Base-by-base conservation (phyloP, 2,329 filamentous ascomycete species). In the Coleophoma cylindrospora region DNA sequence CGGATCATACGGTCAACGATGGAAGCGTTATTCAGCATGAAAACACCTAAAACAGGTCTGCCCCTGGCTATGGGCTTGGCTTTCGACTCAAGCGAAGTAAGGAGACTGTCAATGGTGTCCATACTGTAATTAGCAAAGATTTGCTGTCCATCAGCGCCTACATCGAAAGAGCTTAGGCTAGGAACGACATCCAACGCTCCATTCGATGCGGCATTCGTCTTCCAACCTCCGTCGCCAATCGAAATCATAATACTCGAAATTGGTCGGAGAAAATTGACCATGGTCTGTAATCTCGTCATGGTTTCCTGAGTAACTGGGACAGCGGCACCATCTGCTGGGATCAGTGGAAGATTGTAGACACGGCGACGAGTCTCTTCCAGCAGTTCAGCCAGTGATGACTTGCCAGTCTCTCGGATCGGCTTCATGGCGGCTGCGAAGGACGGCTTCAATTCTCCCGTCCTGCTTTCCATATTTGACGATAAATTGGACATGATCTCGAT, bases 211-310 rank as follows among this genome's bases (percentile, higher is more conserved):
- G 71, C 68, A 17, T 68, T 73, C 3, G 77, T 75, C 54, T 81
- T 83, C 94, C 94, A 99, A 34, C 92, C 92, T 1, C 91, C 91
- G 61, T 97, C 91, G 15, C 94, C 94, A 10, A 99, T 72, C 1
- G 91, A 96, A 27, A 94, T 84, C 75, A 99, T 84, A 58, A 99
- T 89, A 53, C 89, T 92, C 3, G 89, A 89, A 17, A 99, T 79
- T 1, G 94, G 91, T 7, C 84, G 80, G 19, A 95, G 76, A 67
- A 96, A 97, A 48, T 86, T 83, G 1, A 91, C 88, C 81, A 99
- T 88, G 13, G 86, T 86, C 60, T 94, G 87, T 14, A 99, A 74
- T 27, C 91, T 84, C 54, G 84, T 85, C 84, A 97, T 92, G 4
- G 87, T 89, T 63, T 96, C 89, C 1, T 83, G 77, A 0, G 94